Evolutionary conservation across 148 eudicot species (phyloP).

Genomic region (Oxyria digyna): DNA sequence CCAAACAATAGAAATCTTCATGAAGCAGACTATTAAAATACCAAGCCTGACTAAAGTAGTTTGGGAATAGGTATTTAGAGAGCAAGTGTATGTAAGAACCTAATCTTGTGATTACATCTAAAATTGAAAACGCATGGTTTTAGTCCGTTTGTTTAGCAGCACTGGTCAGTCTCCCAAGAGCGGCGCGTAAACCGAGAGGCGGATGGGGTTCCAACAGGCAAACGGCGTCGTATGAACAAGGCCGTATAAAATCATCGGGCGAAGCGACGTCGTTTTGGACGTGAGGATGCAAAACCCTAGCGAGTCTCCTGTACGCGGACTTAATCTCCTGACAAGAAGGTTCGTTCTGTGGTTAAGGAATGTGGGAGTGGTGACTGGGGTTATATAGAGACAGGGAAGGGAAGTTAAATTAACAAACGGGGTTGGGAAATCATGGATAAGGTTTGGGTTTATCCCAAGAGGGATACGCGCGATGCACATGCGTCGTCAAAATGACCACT

Average conservation of each 20-base stretch:
- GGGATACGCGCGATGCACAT: background rate
- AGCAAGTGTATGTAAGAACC: background rate
- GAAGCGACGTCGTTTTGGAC: conserved; percentile 16
- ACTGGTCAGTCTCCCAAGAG: conserved; percentile 70
- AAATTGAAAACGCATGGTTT: background rate
- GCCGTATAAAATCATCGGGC: conserved; percentile 32
- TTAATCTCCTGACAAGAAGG: conserved; percentile 48
- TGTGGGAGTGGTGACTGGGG: background rate
- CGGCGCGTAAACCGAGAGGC: conserved; percentile 10
- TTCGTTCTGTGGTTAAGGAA: conserved; percentile 8
- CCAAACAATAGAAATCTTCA: background rate
- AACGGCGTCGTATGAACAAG: conserved; percentile 14
- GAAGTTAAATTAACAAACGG: background rate
- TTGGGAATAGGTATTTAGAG: background rate
- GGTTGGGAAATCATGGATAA: background rate
- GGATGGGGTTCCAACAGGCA: conserved; percentile 4
- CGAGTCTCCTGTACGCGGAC: conserved; percentile 49
- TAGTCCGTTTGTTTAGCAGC: conserved; percentile 27
- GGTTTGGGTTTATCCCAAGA: background rate
- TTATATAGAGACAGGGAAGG: background rate
- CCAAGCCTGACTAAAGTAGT: background rate
- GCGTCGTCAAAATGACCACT: background rate
- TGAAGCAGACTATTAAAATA: background rate
- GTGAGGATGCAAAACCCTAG: conserved; percentile 55
- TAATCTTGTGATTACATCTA: background rate